Base-by-base conservation (phyloP, 1,139 yeast genomes). In the Blastobotrys arbuscula region DNA sequence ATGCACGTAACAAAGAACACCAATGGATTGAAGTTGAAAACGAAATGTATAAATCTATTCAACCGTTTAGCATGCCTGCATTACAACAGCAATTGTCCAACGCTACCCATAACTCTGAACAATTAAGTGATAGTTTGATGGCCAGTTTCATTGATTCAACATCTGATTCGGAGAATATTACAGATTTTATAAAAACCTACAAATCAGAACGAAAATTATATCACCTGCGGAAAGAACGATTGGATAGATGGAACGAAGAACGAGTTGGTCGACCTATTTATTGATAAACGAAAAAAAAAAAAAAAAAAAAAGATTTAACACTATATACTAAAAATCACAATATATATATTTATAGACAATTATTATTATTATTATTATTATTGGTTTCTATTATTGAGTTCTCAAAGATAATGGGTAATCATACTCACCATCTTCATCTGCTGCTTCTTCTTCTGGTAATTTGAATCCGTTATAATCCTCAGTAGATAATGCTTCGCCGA, bases 401-500 rank as follows among this genome's bases (percentile, higher is more conserved):
- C 52, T 26, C 48, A 59, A 45, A 12, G 59, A 50, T 45, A 58
- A 49, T 12, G 55, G 57, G 37, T 51, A 52, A n/a, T 52, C 47
- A 37, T 49, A 48, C 34, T 53, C 58, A n/a, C 52, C 57, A 23
- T 60, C 62, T 18, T 61, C 62, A 36, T 64, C 81, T 34, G 72
- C 78, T 41, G 73, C 78, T 33, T 73, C 79, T 42, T 73, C 78
- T 37, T 69, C 76, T 28, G 87, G 85, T 55, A 90, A 74, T 58
- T 76, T 81, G 78, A 94, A 92, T 10, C 83, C 81, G 50, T 82
- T 73, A 65, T 88, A 92, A 63, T 87, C 96, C 49, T 84, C 94
- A 36, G 87, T 83, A 56, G 83, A 81, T 49, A 88, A 76, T 1
- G 75, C 70, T 63, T 83, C 85, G 50, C 78, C 77, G 37, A 88